Evolutionary conservation across 768 basidiomycete genomes (phyloP), one percentile per base, ranked within the genome.

Genomic region (Clavaria fumosa): DNA sequence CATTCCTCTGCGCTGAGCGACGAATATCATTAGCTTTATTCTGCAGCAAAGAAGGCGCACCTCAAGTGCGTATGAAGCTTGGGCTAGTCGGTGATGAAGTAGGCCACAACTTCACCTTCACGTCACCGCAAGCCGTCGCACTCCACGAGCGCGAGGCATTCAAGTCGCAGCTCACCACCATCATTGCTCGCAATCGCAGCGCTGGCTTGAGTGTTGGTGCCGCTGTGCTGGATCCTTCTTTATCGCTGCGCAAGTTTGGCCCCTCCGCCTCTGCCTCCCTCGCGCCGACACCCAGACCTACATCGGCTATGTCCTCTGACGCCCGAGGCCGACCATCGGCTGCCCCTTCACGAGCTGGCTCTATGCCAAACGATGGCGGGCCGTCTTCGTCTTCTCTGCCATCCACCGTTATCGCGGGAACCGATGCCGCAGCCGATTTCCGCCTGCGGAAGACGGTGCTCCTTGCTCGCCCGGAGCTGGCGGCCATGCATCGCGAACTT

Each of bases 21-120:
- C 45, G 37, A 35, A 35, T 38, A 37, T 41, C 36, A 27, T 44
- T 52, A 83, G 83, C 82, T 12, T 65, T 90, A 23, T 88, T 86
- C 51, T 85, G 79, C 49, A 85, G 82, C 53, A 89, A 89, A 49
- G 78, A 80, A 49, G 79, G 78, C 38, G 76, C 82, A 4, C 58
- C 80, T 0, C 81, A 86, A 53, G 80, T 84, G 47, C 67, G 75
- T 34, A 63, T 89, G 34, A 88, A 88, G 50, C 59, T 91, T 23
- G 75, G 70, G 1, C 62, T 86, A 22, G 55, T 72, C 37, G 66
- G 63, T 34, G 74, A 84, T 52, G 79, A 81, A 39, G 66, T 65
- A 9, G 81, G 78, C 5, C 79, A 84, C 61, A 82, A 76, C 49
- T 91, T 90, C 55, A 79, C 79, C 1, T 88, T 84, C 59, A 74